These are phyloP conservation scores for Penicillium vulpinum DNA, from an alignment of 2,329 filamentous ascomycete genomes.

Conservation along the genomic window DNA sequence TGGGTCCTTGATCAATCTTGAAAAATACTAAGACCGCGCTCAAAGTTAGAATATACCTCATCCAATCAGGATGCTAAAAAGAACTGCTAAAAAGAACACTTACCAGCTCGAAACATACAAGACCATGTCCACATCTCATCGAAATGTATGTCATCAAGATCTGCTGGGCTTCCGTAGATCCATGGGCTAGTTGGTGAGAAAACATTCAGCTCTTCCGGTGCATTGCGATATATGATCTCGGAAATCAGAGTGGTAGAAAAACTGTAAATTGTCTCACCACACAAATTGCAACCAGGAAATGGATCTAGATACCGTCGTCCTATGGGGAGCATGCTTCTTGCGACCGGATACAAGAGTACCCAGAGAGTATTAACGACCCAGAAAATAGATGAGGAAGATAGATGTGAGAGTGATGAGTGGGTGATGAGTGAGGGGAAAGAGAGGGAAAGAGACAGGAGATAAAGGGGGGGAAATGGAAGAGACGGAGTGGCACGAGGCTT, in stretches of 20 bases:
- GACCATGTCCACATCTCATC: neutral
- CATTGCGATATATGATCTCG: neutral
- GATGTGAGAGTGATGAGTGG: neutral
- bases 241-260: neutral
- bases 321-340: neutral
- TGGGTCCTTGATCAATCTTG: neutral
- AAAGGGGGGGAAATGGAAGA: neutral
- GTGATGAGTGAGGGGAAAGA: too few species aligned
- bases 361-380: neutral
- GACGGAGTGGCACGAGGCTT: too few species aligned
- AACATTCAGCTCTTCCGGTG: neutral
- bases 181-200: neutral
- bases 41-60: neutral
- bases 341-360: neutral
- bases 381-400: neutral
- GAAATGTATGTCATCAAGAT: neutral
- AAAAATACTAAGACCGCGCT: neutral
- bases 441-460: too few species aligned
- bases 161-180: neutral
- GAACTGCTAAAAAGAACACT: too few species aligned
- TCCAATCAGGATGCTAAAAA: neutral
- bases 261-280: neutral
- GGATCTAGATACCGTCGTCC: too few species aligned
- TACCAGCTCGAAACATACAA: neutral
- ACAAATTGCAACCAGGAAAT: too few species aligned